Evolutionary conservation across 257 asterid species (phyloP), one percentile per base, ranked within the genome.

Genomic region (Fraxinus cuspidata): DNA sequence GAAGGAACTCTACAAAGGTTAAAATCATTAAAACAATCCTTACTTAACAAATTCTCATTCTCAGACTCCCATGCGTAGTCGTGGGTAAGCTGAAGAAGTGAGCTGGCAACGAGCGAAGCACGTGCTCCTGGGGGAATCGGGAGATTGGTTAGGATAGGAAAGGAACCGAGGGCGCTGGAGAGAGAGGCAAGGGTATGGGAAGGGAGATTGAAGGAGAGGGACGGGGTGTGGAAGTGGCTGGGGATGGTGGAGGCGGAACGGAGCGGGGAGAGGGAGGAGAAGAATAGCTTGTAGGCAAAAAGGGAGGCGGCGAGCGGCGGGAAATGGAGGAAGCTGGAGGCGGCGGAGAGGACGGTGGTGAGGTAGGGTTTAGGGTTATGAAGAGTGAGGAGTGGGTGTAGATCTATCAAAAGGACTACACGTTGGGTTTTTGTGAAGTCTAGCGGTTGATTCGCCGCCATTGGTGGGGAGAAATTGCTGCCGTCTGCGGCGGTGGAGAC

Each of bases 21-120:
- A 40, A 64, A 68, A 83, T 44, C 77, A 66, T 16, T 29, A n/a
- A 58, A 76, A 27, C 19, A 70, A 79, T 75, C 78, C 82, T 82
- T 87, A 81, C 95, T 86, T 38, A 34, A 66, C 0, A 49, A 18
- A 31, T 53, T 76, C 71, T 85, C 96, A 44, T 74, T 74, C 76
- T 86, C 89, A 35, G 77, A 67, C 83, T 95, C 98, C 98, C 97
- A 95, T 40, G 85, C 86, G 47, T 86, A 92, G 82, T 95, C 97
- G 49, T 85, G 91, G 37, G 78, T 83, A 21, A 92, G 78, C 85
- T 90, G 96, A 74, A 85, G 82, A 90, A 96, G 42, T 38, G 97
- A 88, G 75, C 87, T 81, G 13, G 85, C 90, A 16, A 88, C 74
- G 67, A 78, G 25, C 3, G 86, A 76, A 23, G 86, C 90, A 35